Evolutionary conservation across 2,329 filamentous ascomycete species (phyloP).

Genomic region (Blastomyces parvus): DNA sequence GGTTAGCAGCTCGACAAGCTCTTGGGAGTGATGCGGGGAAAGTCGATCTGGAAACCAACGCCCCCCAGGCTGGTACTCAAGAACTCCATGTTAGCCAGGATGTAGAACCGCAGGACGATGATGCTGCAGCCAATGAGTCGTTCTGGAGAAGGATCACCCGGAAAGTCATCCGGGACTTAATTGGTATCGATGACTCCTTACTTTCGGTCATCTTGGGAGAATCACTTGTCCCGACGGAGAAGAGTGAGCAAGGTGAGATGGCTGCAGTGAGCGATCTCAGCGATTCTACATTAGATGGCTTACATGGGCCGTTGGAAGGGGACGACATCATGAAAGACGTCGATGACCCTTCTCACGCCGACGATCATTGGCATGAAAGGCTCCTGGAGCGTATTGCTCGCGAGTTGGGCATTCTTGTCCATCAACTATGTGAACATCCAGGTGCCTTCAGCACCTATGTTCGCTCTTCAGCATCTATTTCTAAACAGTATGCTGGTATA

Average conservation of each 20-base stretch:
- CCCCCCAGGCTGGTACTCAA: background rate
- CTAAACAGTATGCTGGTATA: constrained; percentile 69
- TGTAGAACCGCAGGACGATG: constrained; percentile 47
- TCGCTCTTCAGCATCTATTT: constrained; percentile 49
- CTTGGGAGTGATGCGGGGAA: constrained; percentile 4
- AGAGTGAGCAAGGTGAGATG: constrained; percentile 15
- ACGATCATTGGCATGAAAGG: constrained; percentile 42
- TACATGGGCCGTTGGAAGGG: constrained; percentile 19
- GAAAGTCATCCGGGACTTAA: constrained; percentile 76
- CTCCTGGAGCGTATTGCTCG: constrained; percentile 75
- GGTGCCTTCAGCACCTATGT: constrained; percentile 80
- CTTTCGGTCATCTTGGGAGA: constrained; percentile 84
- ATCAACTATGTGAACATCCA: constrained; percentile 75
- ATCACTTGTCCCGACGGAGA: constrained; percentile 44
- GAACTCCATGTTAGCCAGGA: constrained; percentile 10
- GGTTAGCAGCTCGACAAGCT: constrained; percentile 15
- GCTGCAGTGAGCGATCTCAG: constrained; percentile 9
- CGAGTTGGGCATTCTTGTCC: constrained; percentile 75
- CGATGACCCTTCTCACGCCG: constrained; percentile 20
- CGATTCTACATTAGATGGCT: constrained; percentile 9
- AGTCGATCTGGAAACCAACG: constrained; percentile 10
- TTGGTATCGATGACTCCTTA: constrained; percentile 80
- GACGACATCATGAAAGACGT: constrained; percentile 27
- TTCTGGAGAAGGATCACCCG: constrained; percentile 74
- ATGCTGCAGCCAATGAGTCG: constrained; percentile 49